Evolutionary conservation across 2,329 filamentous ascomycete genomes (phyloP), one percentile per base, ranked within the genome.

Genomic region (Diplodia sapinea): DNA sequence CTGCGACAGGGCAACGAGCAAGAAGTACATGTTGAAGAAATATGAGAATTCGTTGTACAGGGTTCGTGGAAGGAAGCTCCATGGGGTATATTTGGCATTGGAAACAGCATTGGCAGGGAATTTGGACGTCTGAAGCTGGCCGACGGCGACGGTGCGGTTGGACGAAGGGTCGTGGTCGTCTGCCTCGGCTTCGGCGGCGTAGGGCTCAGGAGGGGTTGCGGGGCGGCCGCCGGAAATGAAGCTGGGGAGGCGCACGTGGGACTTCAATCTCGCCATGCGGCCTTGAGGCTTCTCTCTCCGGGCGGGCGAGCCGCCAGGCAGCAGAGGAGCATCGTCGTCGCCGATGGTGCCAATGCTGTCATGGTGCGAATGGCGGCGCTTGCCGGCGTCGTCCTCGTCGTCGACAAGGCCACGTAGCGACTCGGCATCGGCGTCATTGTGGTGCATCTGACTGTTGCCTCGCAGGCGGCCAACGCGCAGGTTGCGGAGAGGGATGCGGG

Each of bases 1-100:
- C 80, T 99, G 95, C 47, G 94, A 98, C 61, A 98, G 81, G 7
- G 95, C 96, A 61, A 99, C 95, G 31, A 98, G 88, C 67, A 99
- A 84, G 78, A 99, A 99, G 78, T 99, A 99, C 84, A 98, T 92
- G 85, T 99, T 99, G 85, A 99, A 97, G 82, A 99, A 99, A 83
- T 98, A 99, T 69, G 94, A 97, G 78, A 99, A 99, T 77, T 99
- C 95, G 81, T 98, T 98, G 81, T 97, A 99, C 26, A 99, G 84
- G 0, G 95, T 99, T 64, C 94, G 85, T 2, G 96, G 96, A 15
- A 99, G 85, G 79, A 99, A 99, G 64, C 91, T 97, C 83, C 94
- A 90, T 1, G 94, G 89, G 36, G 94, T 98, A 79, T 99, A 99
- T 84, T 98, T 99, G 66, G 95, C 94, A 77, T 99, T 98, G 43